phyloP scores from a whole-genome alignment of 1,139 yeast genomes.

The Arxiozyma slooffiae region DNA sequence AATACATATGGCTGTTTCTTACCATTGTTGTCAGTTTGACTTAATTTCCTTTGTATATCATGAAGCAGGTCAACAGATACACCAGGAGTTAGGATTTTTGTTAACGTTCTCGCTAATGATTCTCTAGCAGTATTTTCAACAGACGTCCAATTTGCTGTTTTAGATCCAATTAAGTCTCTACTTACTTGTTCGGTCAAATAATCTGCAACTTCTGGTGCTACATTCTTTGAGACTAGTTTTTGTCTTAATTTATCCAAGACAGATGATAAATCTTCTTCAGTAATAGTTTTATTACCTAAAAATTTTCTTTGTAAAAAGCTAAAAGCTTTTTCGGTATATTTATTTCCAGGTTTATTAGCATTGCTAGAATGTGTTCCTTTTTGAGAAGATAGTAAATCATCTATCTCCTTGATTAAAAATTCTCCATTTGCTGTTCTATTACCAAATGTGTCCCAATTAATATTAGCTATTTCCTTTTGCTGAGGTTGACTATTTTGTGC shows the following conservation, averaged over 20 bases:
- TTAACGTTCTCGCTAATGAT: conserved; percentile 64
- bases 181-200: conserved; percentile 51
- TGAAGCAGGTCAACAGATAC: conserved; percentile 81
- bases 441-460: conserved; percentile 38
- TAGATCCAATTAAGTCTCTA: conserved; percentile 51
- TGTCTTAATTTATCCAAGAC: conserved; percentile 46
- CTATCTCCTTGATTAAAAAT: conserved; percentile 29
- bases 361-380: conserved; percentile 26
- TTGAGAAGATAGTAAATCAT: conserved; percentile 21
- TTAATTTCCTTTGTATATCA: conserved; percentile 53
- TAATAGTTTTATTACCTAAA: conserved; percentile 49
- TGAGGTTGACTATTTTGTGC: background rate
- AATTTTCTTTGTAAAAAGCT: conserved; percentile 44
- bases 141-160: conserved; percentile 57
- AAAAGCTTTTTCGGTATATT: conserved; percentile 34
- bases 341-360: conserved; percentile 17
- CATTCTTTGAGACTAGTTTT: conserved; percentile 40
- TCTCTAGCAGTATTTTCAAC: conserved; percentile 51
- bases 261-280: conserved; percentile 47
- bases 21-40: conserved; percentile 19
- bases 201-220: conserved; percentile 51
- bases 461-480: conserved; percentile 21
- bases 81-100: conserved; percentile 82
- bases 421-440: conserved; percentile 30
- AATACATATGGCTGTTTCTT: conserved; percentile 71